phyloP scores from a whole-genome alignment of 805 yeast species.

The Candida golubevii region DNA sequence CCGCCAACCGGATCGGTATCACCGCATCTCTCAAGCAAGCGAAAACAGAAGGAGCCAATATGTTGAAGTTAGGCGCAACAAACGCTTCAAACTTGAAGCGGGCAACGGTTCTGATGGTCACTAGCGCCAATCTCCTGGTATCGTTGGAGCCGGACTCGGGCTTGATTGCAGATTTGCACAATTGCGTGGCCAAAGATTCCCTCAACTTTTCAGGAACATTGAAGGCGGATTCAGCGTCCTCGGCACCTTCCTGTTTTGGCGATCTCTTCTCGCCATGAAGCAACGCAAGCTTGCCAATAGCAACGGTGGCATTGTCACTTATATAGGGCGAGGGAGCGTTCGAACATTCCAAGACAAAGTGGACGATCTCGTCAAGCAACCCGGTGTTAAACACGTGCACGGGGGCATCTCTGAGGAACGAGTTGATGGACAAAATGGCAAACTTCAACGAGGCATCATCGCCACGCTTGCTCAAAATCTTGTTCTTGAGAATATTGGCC shows the following conservation, averaged over 20 bases:
- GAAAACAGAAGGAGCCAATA: conserved; percentile 69
- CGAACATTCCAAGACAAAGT: conserved; percentile 44
- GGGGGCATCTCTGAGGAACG: conserved; percentile 78
- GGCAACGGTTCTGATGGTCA: conserved; percentile 69
- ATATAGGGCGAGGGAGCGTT: conserved; percentile 46
- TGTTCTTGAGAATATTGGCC: conserved; percentile 49
- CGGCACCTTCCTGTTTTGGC: conserved; percentile 19
- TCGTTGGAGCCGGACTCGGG: conserved; percentile 67
- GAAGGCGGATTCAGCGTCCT: conserved; percentile 23
- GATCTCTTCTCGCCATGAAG: conserved; percentile 38
- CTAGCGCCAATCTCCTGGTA: conserved; percentile 73
- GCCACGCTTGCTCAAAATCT: conserved; percentile 49
- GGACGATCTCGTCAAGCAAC: conserved; percentile 45
- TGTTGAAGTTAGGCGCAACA: conserved; percentile 50
- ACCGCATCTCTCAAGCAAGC: conserved; percentile 80
- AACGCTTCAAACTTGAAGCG: conserved; percentile 51
- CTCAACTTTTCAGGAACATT: conserved; percentile 41
- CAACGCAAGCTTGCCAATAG: conserved; percentile 75
- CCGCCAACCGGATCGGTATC: conserved; percentile 90
- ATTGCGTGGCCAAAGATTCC: conserved; percentile 42
- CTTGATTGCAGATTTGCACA: conserved; percentile 45
- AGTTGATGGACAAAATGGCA: conserved; percentile 68
- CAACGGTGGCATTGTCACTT: conserved; percentile 72
- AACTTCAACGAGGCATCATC: conserved; percentile 45
- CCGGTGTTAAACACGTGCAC: conserved; percentile 52